These are phyloP conservation scores for Dryas integrifolia DNA, from an alignment of 331 rosid species.

Conservation along the genomic window DNA sequence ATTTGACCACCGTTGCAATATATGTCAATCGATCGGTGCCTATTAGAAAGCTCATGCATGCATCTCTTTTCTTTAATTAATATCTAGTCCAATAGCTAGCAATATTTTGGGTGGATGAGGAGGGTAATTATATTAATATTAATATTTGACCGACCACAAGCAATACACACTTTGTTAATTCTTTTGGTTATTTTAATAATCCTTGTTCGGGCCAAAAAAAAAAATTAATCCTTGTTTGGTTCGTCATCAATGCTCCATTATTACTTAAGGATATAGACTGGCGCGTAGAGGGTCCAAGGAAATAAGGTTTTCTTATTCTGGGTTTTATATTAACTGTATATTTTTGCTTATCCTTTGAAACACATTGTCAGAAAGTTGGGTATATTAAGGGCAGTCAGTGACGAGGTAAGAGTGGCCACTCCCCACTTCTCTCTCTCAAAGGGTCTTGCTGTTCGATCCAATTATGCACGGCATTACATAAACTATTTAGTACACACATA, in stretches of 20 bases:
- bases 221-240: constrained; percentile 7
- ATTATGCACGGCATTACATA: too few species aligned
- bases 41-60: too few species aligned
- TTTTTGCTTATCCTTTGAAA: constrained; percentile 31
- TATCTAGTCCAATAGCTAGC: too few species aligned
- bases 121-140: constrained; percentile 6
- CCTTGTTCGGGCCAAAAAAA: too few species aligned
- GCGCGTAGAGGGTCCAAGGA: background rate
- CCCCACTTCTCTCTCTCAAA: background rate
- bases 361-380: background rate
- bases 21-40: too few species aligned
- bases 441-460: background rate
- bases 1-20: too few species aligned
- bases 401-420: constrained; percentile 39
- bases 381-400: constrained; percentile 16
- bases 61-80: too few species aligned
- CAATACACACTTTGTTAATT: constrained; percentile 23
- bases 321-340: background rate
- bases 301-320: constrained; percentile 2
- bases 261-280: background rate
- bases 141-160: constrained; percentile 43
- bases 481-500: too few species aligned
- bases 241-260: constrained; percentile 25
- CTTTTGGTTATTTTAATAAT: constrained; percentile 22
- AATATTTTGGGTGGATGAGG: constrained; percentile 17